Base-by-base conservation (phyloP, 257 asterid species). In the Solanum rostratum region DNA sequence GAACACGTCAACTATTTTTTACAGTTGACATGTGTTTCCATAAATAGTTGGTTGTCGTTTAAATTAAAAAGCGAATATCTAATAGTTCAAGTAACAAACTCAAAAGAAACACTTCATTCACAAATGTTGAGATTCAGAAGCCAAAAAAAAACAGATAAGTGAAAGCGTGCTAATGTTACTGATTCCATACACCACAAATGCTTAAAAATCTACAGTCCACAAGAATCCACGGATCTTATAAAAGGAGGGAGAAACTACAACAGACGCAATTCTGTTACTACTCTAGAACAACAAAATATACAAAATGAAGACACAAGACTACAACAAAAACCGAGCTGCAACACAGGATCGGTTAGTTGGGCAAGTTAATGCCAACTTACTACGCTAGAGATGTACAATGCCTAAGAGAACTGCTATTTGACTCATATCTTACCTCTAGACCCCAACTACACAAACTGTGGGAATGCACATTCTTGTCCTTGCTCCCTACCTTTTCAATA, bases 351-450 rank as follows among this genome's bases (percentile, higher is more conserved):
- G 84, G 78, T 8, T 82, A 16, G 27, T 49, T 45, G 76, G 62
- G 78, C 62, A 83, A 83, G 78, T 83, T 83, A 30, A 45, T 52
- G 80, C 66, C 22, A 65, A 43, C 85, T 66, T 66, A 70, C 85
- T 83, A 83, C 27, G 66, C 46, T 66, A 83, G 53, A 83, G 85
- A 80, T 83, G 85, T 83, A 83, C 85, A 83, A n/a, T 57, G 66
- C 79, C 62, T 39, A 83, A 43, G 85, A 83, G 50, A 78, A 78
- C 82, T 78, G 82, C 46, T 78, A 50, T 50, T n/a, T 27, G 11
- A 50, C 46, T 18, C 62, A 50, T 78, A 78, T 78, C 82, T 78
- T 18, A 18, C 45, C 82, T 50, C 82, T 78, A 50, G 82, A 78
- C 82, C 41, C 46, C 82, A 84, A 84, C 74, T 84, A 71, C 86